phyloP scores from a whole-genome alignment of 1,284 basidiomycete species.

The Singerocomus rubriflavus region DNA sequence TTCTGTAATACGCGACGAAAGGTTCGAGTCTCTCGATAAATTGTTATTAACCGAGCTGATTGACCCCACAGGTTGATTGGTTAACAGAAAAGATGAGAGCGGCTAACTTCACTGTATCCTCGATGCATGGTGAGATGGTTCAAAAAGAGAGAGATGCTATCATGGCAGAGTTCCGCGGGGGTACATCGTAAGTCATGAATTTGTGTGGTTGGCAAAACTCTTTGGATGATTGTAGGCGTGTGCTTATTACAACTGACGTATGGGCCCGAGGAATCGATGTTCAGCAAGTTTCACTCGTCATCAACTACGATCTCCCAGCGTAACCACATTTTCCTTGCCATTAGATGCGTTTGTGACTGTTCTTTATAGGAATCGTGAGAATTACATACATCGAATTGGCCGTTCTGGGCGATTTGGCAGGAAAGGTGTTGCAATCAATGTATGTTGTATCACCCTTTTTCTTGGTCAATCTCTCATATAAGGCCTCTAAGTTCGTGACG shows the following conservation, averaged over 20 bases:
- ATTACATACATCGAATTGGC: slow-evolving; percentile 98
- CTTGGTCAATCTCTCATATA: slow-evolving; percentile 9
- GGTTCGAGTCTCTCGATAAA: slow-evolving; percentile 42
- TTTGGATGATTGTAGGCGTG: slow-evolving; percentile 55
- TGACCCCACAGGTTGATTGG: slow-evolving; percentile 84
- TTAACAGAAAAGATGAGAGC: slow-evolving; percentile 98
- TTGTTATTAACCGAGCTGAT: slow-evolving; percentile 12
- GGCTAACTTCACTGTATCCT: slow-evolving; percentile 94
- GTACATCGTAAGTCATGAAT: slow-evolving; percentile 70
- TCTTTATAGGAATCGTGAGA: slow-evolving; percentile 81
- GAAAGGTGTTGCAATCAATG: slow-evolving; percentile 92
- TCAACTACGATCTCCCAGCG: slow-evolving; percentile 97
- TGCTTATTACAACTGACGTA: slow-evolving; percentile 95
- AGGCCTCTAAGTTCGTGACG: slow-evolving; percentile 72
- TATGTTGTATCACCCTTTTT: slow-evolving; percentile 36
- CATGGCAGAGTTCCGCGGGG: slow-evolving; percentile 97
- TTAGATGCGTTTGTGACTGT: slow-evolving; percentile 15
- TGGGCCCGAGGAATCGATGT: slow-evolving; percentile 99
- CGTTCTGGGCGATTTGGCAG: slow-evolving; percentile 93
- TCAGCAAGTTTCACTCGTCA: slow-evolving; percentile 96
- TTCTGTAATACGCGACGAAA: slow-evolving; percentile 99
- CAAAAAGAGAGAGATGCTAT: slow-evolving; percentile 99
- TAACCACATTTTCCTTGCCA: slow-evolving; percentile 39
- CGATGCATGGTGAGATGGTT: slow-evolving; percentile 99
- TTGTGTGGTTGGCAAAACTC: slow-evolving; percentile 8